Percentiles rank a stretch among this genome's conserved stretches.
Evolutionary conservation across 2,329 filamentous ascomycete species (phyloP).

Genomic region (Microdochium trichocladiopsis): DNA sequence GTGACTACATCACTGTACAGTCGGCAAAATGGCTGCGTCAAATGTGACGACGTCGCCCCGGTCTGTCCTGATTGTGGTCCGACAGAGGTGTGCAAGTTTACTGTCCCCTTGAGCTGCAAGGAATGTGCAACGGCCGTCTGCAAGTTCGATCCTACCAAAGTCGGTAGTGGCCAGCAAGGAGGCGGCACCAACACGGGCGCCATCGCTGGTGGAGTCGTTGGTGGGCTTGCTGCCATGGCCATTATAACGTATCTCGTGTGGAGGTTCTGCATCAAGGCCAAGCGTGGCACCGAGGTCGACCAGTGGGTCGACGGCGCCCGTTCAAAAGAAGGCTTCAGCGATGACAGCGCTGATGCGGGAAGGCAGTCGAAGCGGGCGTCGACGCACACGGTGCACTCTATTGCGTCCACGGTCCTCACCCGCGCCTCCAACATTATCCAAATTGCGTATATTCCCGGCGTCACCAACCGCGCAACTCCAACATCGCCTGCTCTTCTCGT

Average conservation of each 20-base stretch:
- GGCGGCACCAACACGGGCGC: slow-evolving; percentile 61
- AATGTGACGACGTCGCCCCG: slow-evolving; percentile 32
- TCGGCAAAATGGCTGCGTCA: slow-evolving; percentile 34
- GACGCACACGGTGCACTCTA: slow-evolving; percentile 79
- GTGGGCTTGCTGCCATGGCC: slow-evolving; percentile 71
- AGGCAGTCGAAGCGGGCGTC: slow-evolving; percentile 60
- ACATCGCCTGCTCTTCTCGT: slow-evolving; percentile 76
- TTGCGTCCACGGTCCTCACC: slow-evolving; percentile 91
- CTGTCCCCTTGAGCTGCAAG: slow-evolving; percentile 36
- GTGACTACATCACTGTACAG: slow-evolving; percentile 23
- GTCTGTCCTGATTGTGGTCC: slow-evolving; percentile 38
- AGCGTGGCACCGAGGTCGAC: slow-evolving; percentile 56
- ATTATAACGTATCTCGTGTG: slow-evolving; percentile 74
- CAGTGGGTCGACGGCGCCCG: slow-evolving; percentile 47
- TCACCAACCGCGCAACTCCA: slow-evolving; percentile 83
- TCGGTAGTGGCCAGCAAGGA: slow-evolving; percentile 7
- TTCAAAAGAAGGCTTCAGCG: slow-evolving; percentile 34
- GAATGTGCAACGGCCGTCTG: slow-evolving; percentile 43
- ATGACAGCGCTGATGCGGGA: slow-evolving; percentile 30
- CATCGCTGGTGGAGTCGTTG: slow-evolving; percentile 87
- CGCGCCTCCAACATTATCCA: slow-evolving; percentile 98
- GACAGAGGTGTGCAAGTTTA: slow-evolving; percentile 35
- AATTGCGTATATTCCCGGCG: slow-evolving; percentile 96
- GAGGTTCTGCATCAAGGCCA: slow-evolving; percentile 79
- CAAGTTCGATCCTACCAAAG: slow-evolving; percentile 18